Conservation (phyloP, 2,329 filamentous ascomycete species). For the Thielaviopsis euricoi region DNA sequence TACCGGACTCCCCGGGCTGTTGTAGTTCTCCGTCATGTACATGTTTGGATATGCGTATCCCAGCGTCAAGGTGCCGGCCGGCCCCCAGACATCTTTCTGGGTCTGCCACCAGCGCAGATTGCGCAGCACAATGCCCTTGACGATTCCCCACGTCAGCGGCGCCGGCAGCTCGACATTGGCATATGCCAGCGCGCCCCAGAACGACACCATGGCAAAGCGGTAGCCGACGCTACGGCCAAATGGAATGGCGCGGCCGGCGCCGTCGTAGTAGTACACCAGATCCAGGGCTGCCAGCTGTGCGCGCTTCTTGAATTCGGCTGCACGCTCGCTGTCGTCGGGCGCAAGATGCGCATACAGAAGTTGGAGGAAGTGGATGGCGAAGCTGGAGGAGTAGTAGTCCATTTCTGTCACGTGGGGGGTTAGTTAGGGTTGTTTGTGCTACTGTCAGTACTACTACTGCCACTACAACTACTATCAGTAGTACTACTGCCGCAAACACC, state of each 20-base stretch:
- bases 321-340: slow-evolving; percentile 47
- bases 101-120: slow-evolving; percentile 69
- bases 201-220: slow-evolving; percentile 72
- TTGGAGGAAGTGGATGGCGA: slow-evolving; percentile 68
- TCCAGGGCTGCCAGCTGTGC: slow-evolving; percentile 52
- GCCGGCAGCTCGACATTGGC: slow-evolving; percentile 56
- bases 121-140: slow-evolving; percentile 58
- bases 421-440: neutral
- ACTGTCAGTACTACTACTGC: neutral
- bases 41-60: slow-evolving; percentile 69
- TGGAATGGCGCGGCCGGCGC: slow-evolving; percentile 54
- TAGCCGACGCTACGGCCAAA: slow-evolving; percentile 68
- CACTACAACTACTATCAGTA: too few species aligned
- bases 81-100: slow-evolving; percentile 57
- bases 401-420: slow-evolving; percentile 34
- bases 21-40: slow-evolving; percentile 70
- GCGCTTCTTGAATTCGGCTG: slow-evolving; percentile 51
- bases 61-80: slow-evolving; percentile 57
- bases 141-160: slow-evolving; percentile 61
- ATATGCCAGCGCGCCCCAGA: slow-evolving; percentile 65
- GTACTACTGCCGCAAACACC: too few species aligned
- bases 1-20: slow-evolving; percentile 52
- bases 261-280: slow-evolving; percentile 60
- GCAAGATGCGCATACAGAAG: slow-evolving; percentile 58
- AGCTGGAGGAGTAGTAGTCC: slow-evolving; percentile 73